A percentile compares a stretch with the other conserved stretches of the same genome.
These are phyloP conservation scores for Byssothecium circinans DNA, from an alignment of 2,329 filamentous ascomycete species.

Conservation along the genomic window DNA sequence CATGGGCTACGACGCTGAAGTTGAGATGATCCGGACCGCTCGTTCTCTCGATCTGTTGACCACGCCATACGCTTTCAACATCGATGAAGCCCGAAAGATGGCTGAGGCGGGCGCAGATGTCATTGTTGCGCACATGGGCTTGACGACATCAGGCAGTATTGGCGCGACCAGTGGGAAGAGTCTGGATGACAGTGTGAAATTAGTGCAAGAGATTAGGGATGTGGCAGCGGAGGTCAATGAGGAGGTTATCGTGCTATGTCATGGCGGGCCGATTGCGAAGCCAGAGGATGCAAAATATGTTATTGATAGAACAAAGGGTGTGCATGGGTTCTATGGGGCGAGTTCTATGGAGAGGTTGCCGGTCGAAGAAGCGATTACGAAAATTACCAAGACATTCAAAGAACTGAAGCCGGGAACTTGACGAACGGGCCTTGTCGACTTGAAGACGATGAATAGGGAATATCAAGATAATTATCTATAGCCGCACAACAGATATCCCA, in stretches of 20 bases:
- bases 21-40: conserved; percentile 66
- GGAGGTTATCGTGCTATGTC: conserved; percentile 68
- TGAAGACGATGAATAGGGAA: not conserved
- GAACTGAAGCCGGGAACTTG: conserved; percentile 19
- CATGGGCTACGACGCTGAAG: conserved; percentile 69
- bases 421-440: not conserved
- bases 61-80: conserved; percentile 69
- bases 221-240: conserved; percentile 58
- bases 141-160: conserved; percentile 66
- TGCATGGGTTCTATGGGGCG: conserved; percentile 74
- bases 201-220: conserved; percentile 66
- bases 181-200: conserved; percentile 64
- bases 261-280: conserved; percentile 68
- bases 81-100: conserved; percentile 65
- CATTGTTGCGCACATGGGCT: conserved; percentile 68
- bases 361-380: conserved; percentile 66
- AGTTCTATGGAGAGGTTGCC: conserved; percentile 71
- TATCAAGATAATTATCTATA: too few species aligned
- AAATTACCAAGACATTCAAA: conserved; percentile 60
- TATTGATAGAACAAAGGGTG: conserved; percentile 59
- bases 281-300: conserved; percentile 67
- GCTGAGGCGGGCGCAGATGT: conserved; percentile 66
- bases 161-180: conserved; percentile 63
- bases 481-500: too few species aligned
- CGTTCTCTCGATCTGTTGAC: conserved; percentile 64